Evolutionary conservation across 495 filamentous ascomycete species (phyloP).

Genomic region (Aspergillus panamensis): DNA sequence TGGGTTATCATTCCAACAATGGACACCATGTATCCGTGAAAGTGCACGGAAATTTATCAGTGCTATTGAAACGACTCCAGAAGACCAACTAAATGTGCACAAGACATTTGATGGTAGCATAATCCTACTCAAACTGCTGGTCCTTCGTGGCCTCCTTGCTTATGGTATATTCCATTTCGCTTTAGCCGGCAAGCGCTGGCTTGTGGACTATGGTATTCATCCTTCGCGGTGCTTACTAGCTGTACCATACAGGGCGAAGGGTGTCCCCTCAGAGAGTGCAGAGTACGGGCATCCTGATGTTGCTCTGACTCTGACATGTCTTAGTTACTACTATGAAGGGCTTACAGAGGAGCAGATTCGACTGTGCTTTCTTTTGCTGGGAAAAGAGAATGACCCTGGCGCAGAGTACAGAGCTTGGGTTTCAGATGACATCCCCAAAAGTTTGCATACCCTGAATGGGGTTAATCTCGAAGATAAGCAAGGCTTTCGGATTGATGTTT

Average conservation of each 20-base stretch:
- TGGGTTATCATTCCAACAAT: not conserved
- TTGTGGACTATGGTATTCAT: conserved; percentile 45
- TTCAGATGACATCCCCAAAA: conserved; percentile 15
- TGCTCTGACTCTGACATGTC: conserved; percentile 59
- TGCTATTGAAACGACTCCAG: not conserved
- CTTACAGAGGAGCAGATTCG: conserved; percentile 52
- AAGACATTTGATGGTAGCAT: not conserved
- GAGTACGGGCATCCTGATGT: conserved; percentile 76
- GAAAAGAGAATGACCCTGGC: conserved; percentile 52
- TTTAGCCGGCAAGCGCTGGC: conserved; percentile 58
- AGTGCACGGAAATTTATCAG: conserved; percentile 1
- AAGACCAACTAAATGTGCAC: not conserved
- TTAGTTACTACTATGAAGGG: conserved; percentile 68
- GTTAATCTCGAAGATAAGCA: conserved; percentile 57
- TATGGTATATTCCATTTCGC: conserved; percentile 51
- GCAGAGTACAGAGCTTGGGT: conserved; percentile 55
- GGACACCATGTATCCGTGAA: not conserved
- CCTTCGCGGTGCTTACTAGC: conserved; percentile 8
- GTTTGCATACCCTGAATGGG: conserved; percentile 46
- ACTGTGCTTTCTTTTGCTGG: conserved; percentile 45
- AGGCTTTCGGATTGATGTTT: conserved; percentile 42
- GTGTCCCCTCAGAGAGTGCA: conserved; percentile 55
- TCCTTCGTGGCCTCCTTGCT: conserved; percentile 61
- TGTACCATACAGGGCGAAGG: conserved; percentile 69
- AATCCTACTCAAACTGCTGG: conserved; percentile 38